Percentiles rank a stretch among this genome's conserved stretches.
Evolutionary conservation across 2,329 filamentous ascomycete species (phyloP).

Genomic region (Capronia coronata): DNA sequence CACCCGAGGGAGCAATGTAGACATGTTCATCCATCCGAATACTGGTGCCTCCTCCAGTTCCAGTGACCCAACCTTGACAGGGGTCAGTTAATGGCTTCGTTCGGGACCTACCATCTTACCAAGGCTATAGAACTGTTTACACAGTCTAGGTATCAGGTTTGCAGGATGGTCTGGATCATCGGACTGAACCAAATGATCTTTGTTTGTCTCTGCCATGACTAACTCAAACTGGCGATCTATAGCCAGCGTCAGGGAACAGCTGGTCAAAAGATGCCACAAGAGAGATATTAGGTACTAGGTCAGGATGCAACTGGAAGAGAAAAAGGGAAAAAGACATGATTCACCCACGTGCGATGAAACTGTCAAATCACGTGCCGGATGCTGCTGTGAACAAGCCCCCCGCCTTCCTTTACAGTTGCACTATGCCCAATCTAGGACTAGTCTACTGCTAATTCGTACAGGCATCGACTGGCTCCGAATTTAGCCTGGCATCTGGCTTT

Average conservation of each 20-base stretch:
- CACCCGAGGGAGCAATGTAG: slow-evolving; percentile 90
- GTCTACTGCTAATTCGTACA: not conserved
- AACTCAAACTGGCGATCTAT: no score
- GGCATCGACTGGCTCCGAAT: not conserved
- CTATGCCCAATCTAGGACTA: not conserved
- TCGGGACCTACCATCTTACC: slow-evolving; percentile 58
- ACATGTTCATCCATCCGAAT: slow-evolving; percentile 68
- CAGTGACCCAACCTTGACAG: slow-evolving; percentile 25
- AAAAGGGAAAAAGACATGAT: not conserved
- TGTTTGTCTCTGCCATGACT: slow-evolving; percentile 27
- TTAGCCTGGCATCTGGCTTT: not conserved
- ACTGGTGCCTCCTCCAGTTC: slow-evolving; percentile 33
- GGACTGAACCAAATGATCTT: slow-evolving; percentile 54
- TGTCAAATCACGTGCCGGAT: no score
- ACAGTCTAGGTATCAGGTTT: slow-evolving; percentile 88
- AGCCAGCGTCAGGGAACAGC: no score
- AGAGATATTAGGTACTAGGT: no score
- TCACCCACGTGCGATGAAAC: not conserved
- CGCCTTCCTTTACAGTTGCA: not conserved
- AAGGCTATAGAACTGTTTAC: slow-evolving; percentile 88
- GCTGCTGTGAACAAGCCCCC: not conserved
- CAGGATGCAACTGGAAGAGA: no score
- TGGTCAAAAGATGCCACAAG: no score
- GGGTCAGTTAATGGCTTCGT: slow-evolving; percentile 9
- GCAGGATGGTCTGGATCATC: slow-evolving; percentile 77